Percentiles rank a stretch among this genome's conserved stretches.
These are phyloP conservation scores for Apiospora marii DNA, from an alignment of 2,329 filamentous ascomycete genomes.

Conservation along the genomic window DNA sequence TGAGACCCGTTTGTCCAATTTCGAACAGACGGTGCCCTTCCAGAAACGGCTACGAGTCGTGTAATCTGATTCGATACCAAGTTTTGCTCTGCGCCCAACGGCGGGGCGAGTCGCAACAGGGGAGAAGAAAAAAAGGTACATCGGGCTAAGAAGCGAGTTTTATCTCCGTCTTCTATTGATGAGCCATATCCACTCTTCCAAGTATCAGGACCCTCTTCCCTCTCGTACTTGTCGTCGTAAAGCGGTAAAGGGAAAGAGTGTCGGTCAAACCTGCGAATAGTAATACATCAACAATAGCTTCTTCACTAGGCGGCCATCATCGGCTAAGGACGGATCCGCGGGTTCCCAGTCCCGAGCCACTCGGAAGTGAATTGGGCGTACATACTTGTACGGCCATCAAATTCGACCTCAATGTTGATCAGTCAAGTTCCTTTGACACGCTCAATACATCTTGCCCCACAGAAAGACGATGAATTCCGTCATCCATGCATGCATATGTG, in stretches of 20 bases:
- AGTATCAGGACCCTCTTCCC: slow-evolving; percentile 12
- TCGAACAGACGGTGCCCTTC: slow-evolving; percentile 2
- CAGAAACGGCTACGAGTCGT: slow-evolving; percentile 7
- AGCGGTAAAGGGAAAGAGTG: slow-evolving; percentile 13
- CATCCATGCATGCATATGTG: background rate
- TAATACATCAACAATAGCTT: background rate
- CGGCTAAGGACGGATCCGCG: background rate
- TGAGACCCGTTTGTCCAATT: slow-evolving; percentile 13
- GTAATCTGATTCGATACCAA: slow-evolving; percentile 8
- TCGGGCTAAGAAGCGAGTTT: slow-evolving; percentile 12
- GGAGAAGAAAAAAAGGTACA: background rate
- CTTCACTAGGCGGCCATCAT: background rate
- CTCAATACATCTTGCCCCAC: background rate
- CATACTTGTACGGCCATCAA: background rate
- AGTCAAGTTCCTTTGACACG: background rate
- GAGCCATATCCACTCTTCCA: background rate
- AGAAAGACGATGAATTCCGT: background rate
- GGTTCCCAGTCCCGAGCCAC: slow-evolving; percentile 4
- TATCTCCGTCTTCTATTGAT: slow-evolving; percentile 16
- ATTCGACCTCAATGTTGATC: background rate
- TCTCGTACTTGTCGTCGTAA: slow-evolving; percentile 14
- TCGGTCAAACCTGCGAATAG: background rate
- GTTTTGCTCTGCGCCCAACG: background rate
- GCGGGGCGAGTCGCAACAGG: background rate
- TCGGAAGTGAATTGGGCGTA: background rate